These are phyloP conservation scores for Lindgomyces ingoldianus DNA, from an alignment of 495 filamentous ascomycete species.

Conservation along the genomic window DNA sequence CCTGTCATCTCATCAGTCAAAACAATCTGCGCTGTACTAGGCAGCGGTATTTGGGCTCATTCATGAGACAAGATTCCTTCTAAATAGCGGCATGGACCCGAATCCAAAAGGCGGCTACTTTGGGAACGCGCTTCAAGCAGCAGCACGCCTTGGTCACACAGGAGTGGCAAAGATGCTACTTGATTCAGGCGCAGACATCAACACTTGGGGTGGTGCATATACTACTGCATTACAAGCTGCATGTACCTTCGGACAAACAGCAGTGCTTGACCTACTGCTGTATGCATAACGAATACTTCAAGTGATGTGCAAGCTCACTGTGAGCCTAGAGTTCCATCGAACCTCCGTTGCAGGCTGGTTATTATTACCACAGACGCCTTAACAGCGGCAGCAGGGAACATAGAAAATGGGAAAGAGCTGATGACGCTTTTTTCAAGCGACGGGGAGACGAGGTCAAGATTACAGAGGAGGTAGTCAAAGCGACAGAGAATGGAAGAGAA, in stretches of 20 bases:
- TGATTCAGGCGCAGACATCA: no score
- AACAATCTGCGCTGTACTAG: background rate
- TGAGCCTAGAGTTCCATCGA: background rate
- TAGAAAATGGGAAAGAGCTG: background rate
- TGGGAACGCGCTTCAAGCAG: background rate
- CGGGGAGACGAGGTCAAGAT: background rate
- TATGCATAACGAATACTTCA: no score
- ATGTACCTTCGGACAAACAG: no score
- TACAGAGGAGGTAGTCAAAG: background rate
- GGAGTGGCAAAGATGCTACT: no score
- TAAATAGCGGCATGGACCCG: background rate
- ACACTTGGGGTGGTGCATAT: no score
- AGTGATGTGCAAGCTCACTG: no score
- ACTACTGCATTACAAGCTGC: no score
- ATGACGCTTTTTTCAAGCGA: no score
- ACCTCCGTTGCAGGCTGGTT: background rate
- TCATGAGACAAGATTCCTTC: background rate
- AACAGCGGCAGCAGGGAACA: background rate
- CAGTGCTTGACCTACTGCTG: no score
- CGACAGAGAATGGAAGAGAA: background rate
- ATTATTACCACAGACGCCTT: no score
- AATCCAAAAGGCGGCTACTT: background rate
- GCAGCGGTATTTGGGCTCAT: background rate
- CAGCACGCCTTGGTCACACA: no score
- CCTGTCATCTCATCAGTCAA: background rate